Base-by-base conservation (phyloP, 768 basidiomycete species). In the Lactarius tabidus region DNA sequence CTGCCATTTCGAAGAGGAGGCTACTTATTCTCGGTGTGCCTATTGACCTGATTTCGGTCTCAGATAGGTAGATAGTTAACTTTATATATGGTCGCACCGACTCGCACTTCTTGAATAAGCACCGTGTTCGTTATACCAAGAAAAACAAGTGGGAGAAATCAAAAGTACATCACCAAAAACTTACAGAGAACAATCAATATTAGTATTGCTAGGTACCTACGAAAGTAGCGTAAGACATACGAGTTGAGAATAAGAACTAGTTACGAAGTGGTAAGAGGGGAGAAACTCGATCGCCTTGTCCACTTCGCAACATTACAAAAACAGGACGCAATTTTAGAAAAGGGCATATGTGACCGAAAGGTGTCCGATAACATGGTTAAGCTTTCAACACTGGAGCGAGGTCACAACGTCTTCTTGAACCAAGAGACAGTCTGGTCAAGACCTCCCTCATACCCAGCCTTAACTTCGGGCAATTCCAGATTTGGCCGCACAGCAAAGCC, bases 401-500 rank as follows among this genome's bases (percentile, higher is more conserved):
- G 5, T 70, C 54, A 69, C 31, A 80, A 68, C 1, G 80, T 80
- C 65, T 77, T 80, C 62, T 75, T 64, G 64, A 82, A 78, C 79
- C 79, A 83, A 18, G 70, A 72, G 8, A 77, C 72, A 0, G 76
- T 75, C 62, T 81, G 78, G n/a, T 77, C 72, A 48, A 81, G 73
- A 12, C 79, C 76, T 20, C 76, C 74, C 59, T 84, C 78, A 63
- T 77, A 84, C 3, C 74, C 81, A 52, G 76, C 76, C 66, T 78
- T 78, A 56, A 82, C 76, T 33, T 79, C 79, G 2, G 78, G 76
- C 15, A 78, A 73, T 7, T 65, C 69, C 39, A 82, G 72, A 63
- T 81, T 79, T 3, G 82, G 82, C 18, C 82, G 76, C 33, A 75
- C 73, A 3, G 81, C 81, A 28, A 84, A 84, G 29, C 84, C 80